phyloP scores from a whole-genome alignment of 2,329 filamentous ascomycete species.

The Pleoardoris graminearum region DNA sequence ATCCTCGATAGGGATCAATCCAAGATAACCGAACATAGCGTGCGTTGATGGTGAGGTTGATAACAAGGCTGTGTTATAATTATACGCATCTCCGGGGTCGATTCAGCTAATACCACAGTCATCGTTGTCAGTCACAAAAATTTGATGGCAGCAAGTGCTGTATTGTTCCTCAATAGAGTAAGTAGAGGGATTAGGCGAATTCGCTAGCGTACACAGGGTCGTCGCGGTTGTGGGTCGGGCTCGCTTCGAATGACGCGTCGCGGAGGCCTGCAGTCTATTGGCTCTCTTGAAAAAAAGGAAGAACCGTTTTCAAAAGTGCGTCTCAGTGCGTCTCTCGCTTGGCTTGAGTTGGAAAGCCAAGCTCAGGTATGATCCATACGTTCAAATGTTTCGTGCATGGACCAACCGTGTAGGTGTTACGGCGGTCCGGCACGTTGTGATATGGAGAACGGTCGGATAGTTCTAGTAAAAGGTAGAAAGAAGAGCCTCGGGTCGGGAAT shows the following conservation, averaged over 20 bases:
- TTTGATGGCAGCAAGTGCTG: too few species aligned
- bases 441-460: too few species aligned
- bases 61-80: neutral
- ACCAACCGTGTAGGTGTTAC: too few species aligned
- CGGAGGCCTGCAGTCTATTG: neutral
- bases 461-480: neutral
- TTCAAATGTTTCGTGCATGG: neutral
- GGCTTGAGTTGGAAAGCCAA: neutral
- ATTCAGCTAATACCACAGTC: too few species aligned
- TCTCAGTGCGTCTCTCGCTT: slow-evolving; percentile 5
- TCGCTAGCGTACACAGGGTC: too few species aligned
- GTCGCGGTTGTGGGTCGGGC: too few species aligned
- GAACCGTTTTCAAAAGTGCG: neutral
- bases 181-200: too few species aligned
- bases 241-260: neutral
- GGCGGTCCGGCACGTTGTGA: too few species aligned
- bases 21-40: slow-evolving; percentile 6
- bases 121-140: too few species aligned
- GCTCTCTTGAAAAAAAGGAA: neutral
- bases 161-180: too few species aligned
- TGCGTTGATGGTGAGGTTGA: neutral
- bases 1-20: slow-evolving; percentile 3
- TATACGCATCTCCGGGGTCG: too few species aligned
- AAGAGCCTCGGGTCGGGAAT: neutral
- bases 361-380: neutral